phyloP scores from a whole-genome alignment of 2,329 filamentous ascomycete genomes.

The Apiospora aurea region DNA sequence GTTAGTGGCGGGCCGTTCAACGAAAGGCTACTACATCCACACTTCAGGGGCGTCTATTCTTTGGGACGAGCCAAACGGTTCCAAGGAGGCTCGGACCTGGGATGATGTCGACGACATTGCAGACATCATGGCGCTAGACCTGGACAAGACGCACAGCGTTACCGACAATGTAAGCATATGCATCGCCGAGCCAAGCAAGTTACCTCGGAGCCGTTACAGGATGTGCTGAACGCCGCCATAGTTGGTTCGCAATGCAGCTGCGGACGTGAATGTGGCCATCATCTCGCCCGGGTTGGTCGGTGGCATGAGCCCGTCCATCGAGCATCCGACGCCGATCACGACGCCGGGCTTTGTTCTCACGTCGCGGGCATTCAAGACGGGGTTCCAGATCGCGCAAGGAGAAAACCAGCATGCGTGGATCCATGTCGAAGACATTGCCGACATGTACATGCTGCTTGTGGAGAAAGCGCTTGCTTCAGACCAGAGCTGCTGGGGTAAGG shows the following conservation, averaged over 20 bases:
- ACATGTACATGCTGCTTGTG: constrained; percentile 32
- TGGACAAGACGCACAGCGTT: constrained; percentile 30
- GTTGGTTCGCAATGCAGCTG: constrained; percentile 2
- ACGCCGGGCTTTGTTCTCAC: constrained; percentile 30
- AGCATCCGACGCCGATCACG: constrained; percentile 33
- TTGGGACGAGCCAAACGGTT: constrained; percentile 28
- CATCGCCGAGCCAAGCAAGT: not conserved
- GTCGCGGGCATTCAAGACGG: constrained; percentile 31
- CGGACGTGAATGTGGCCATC: constrained; percentile 32
- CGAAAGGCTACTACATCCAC: constrained; percentile 32
- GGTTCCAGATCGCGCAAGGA: constrained; percentile 31
- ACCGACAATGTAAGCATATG: constrained; percentile 29
- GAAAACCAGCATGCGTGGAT: constrained; percentile 30
- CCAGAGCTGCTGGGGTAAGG: constrained; percentile 19
- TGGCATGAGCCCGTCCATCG: constrained; percentile 32
- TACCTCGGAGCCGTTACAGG: not conserved
- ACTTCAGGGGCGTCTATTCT: constrained; percentile 32
- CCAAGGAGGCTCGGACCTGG: constrained; percentile 29
- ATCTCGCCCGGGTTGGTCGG: constrained; percentile 33
- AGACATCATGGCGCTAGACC: constrained; percentile 24
- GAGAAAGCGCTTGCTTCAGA: constrained; percentile 27
- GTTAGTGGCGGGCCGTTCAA: not conserved
- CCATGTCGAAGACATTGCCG: constrained; percentile 31
- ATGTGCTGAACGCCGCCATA: not conserved
- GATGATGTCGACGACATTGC: constrained; percentile 32